phyloP scores from a whole-genome alignment of 2,329 filamentous ascomycete species.

The Xylariaceae sp. region DNA sequence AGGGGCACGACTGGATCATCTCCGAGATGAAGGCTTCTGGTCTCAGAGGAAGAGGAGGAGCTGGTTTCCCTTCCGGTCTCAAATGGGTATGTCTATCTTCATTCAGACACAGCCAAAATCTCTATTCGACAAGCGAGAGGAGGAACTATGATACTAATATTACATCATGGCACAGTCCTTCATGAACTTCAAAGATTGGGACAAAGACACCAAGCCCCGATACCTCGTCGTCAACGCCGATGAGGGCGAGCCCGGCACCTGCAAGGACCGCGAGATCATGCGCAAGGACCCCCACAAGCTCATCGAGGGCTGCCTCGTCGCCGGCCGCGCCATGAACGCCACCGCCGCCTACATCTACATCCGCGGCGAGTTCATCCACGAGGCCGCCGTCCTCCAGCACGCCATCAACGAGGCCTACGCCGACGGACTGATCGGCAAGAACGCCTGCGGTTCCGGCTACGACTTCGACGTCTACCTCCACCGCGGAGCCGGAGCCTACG shows the following conservation, averaged over 20 bases:
- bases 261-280: slow-evolving; percentile 99
- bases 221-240: slow-evolving; percentile 98
- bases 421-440: slow-evolving; percentile 94
- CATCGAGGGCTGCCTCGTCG: slow-evolving; percentile 92
- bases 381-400: slow-evolving; percentile 87
- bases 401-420: slow-evolving; percentile 98
- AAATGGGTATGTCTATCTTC: slow-evolving; percentile 74
- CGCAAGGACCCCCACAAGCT: slow-evolving; percentile 99
- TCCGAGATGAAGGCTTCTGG: slow-evolving; percentile 96
- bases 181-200: slow-evolving; percentile 99
- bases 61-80: slow-evolving; percentile 94
- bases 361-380: slow-evolving; percentile 95
- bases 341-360: slow-evolving; percentile 99
- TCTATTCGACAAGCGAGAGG: no score
- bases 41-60: slow-evolving; percentile 90
- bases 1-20: slow-evolving; percentile 99
- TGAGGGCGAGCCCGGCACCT: slow-evolving; percentile 97
- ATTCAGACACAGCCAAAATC: neutral
- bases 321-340: slow-evolving; percentile 97
- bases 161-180: slow-evolving; percentile 65
- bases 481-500: slow-evolving; percentile 94
- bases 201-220: slow-evolving; percentile 92
- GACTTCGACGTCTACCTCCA: slow-evolving; percentile 98
- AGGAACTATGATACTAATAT: neutral
- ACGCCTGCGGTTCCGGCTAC: slow-evolving; percentile 93